These are phyloP conservation scores for Dimocarpus longan DNA, from an alignment of 345 rosid species.

Conservation along the genomic window DNA sequence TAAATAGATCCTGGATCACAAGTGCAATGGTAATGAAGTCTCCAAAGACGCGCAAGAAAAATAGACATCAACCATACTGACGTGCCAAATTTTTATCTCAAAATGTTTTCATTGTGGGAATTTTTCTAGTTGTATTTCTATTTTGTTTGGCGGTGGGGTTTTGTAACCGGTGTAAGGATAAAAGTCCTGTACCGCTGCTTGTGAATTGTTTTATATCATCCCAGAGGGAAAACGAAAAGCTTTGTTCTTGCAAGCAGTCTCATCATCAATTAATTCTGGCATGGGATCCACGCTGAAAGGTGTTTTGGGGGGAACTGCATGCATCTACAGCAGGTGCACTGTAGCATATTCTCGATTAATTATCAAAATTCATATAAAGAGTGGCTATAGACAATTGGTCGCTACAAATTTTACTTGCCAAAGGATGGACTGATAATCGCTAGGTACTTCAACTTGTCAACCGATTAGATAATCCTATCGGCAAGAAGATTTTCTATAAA, in stretches of 20 bases:
- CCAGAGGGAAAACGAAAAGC: not conserved
- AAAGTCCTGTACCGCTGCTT: not conserved
- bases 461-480: too few relatives aligned
- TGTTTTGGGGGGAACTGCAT: too few relatives aligned
- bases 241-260: too few relatives aligned
- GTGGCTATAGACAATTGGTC: not conserved
- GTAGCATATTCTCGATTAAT: not conserved
- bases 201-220: not conserved
- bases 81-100: not conserved
- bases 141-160: not conserved
- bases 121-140: not conserved
- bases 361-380: not conserved
- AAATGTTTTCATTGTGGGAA: too few relatives aligned
- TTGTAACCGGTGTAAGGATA: not conserved
- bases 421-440: too few relatives aligned
- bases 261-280: too few relatives aligned
- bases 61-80: conserved; percentile 65
- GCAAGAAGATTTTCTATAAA: not conserved
- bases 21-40: conserved; percentile 53
- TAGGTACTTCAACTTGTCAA: too few relatives aligned
- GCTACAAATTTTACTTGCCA: too few relatives aligned
- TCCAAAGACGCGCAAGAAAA: conserved; percentile 42
- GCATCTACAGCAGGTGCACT: too few relatives aligned
- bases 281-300: too few relatives aligned
- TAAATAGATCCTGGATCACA: conserved; percentile 75